These are phyloP conservation scores for Chondrostereum purpureum DNA, from an alignment of 1,284 basidiomycete genomes.

Conservation along the genomic window DNA sequence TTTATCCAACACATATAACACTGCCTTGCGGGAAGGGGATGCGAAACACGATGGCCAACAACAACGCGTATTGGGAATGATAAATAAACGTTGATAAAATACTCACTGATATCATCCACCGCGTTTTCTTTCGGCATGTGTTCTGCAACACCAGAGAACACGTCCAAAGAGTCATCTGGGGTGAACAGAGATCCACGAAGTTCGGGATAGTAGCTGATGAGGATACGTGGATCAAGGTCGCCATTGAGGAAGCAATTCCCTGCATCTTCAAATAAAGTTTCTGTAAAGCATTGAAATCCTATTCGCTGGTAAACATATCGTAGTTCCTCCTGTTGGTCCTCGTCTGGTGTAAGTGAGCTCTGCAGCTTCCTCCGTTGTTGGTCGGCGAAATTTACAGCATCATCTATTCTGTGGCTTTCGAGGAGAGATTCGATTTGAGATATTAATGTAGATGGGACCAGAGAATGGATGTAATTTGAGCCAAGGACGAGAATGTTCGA, in stretches of 20 bases:
- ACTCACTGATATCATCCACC: constrained; percentile 75
- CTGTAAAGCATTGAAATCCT: constrained; percentile 64
- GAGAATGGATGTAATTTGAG: constrained; percentile 54
- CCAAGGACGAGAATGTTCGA: constrained; percentile 62
- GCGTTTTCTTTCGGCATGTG: constrained; percentile 56
- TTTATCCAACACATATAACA: too few relatives aligned
- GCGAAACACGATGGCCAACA: constrained; percentile 4
- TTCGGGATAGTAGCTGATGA: constrained; percentile 72
- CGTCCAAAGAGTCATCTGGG: constrained; percentile 38
- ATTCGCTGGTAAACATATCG: constrained; percentile 73
- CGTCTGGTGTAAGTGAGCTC: constrained; percentile 38
- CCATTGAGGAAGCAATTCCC: constrained; percentile 68
- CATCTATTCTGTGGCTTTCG: constrained; percentile 55
- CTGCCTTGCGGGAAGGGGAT: too few relatives aligned
- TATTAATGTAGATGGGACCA: constrained; percentile 67
- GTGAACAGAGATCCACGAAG: constrained; percentile 54
- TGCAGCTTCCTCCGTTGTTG: constrained; percentile 52
- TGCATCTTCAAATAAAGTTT: constrained; percentile 74
- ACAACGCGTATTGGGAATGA: too few relatives aligned
- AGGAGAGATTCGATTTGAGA: constrained; percentile 70
- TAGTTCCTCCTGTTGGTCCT: constrained; percentile 59
- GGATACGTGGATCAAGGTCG: constrained; percentile 66
- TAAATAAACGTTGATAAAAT: constrained; percentile 13
- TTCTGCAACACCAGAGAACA: constrained; percentile 65
- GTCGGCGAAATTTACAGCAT: constrained; percentile 58